Evolutionary conservation across 2,329 filamentous ascomycete species (phyloP).

Genomic region (Emergomyces pasteurianus): DNA sequence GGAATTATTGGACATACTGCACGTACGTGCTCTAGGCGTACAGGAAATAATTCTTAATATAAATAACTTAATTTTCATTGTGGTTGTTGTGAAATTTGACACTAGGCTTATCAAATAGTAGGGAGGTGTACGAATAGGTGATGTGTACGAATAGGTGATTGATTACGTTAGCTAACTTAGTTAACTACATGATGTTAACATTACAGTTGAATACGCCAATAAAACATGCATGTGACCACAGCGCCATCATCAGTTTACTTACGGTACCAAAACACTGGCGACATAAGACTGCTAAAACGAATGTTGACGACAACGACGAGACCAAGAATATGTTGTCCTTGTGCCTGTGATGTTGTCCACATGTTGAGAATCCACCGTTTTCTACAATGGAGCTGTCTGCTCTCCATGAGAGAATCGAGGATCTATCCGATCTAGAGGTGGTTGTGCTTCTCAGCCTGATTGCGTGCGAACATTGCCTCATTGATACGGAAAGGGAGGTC

Average conservation of each 20-base stretch:
- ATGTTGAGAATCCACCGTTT: constrained; percentile 1
- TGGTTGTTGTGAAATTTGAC: too few species aligned
- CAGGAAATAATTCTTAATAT: too few species aligned
- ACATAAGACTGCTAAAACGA: not conserved
- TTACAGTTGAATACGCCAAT: not conserved
- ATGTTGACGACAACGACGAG: not conserved
- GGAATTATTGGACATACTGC: too few species aligned
- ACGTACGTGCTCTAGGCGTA: too few species aligned
- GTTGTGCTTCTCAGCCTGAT: constrained; percentile 72
- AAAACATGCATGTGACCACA: not conserved
- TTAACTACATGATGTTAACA: too few species aligned
- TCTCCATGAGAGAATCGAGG: constrained; percentile 58
- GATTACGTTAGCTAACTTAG: too few species aligned
- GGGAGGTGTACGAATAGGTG: too few species aligned
- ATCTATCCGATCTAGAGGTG: constrained; percentile 76
- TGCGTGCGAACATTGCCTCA: constrained; percentile 74
- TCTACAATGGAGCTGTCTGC: constrained; percentile 48
- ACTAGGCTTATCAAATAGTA: too few species aligned
- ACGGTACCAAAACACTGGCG: not conserved
- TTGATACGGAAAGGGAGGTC: constrained; percentile 55
- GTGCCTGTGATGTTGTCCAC: not conserved
- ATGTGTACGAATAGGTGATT: too few species aligned
- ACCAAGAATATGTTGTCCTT: not conserved
- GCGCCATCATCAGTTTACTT: not conserved
- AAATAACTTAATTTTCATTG: too few species aligned